Evolutionary conservation across 768 basidiomycete species (phyloP).

Genomic region (Kwoniella europaea): DNA sequence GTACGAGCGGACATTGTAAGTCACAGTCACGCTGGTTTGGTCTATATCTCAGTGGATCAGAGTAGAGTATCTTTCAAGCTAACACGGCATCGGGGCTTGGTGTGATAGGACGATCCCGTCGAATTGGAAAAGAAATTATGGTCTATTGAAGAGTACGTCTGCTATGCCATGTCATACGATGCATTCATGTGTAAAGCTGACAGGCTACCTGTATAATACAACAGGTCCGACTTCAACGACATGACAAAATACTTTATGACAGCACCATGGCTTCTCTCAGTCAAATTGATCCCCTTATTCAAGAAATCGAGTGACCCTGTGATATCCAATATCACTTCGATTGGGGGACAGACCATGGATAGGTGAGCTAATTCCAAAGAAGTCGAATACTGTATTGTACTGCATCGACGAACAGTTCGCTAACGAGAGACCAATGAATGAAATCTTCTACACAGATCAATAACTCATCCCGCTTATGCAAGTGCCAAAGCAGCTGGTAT

Average conservation of each 20-base stretch:
- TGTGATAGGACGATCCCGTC: slow-evolving; percentile 25
- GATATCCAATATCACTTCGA: slow-evolving; percentile 43
- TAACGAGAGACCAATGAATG: slow-evolving; percentile 25
- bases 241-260: slow-evolving; percentile 45
- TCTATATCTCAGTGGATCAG: too few species aligned
- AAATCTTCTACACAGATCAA: too few species aligned
- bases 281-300: slow-evolving; percentile 46
- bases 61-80: too few species aligned
- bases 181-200: too few species aligned
- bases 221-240: slow-evolving; percentile 33
- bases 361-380: slow-evolving; percentile 8
- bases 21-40: slow-evolving; percentile 1
- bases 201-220: too few species aligned
- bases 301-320: slow-evolving; percentile 40
- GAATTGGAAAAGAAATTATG: slow-evolving; percentile 43
- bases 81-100: too few species aligned
- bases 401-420: background rate
- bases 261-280: slow-evolving; percentile 47
- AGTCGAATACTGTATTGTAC: too few species aligned
- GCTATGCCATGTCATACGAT: too few species aligned
- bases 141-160: slow-evolving; percentile 48
- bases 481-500: slow-evolving; percentile 45
- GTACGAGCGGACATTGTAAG: slow-evolving; percentile 11
- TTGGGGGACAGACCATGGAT: slow-evolving; percentile 33
- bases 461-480: slow-evolving; percentile 38